phyloP scores from a whole-genome alignment of 768 basidiomycete genomes.

The Boletus reticulatus region DNA sequence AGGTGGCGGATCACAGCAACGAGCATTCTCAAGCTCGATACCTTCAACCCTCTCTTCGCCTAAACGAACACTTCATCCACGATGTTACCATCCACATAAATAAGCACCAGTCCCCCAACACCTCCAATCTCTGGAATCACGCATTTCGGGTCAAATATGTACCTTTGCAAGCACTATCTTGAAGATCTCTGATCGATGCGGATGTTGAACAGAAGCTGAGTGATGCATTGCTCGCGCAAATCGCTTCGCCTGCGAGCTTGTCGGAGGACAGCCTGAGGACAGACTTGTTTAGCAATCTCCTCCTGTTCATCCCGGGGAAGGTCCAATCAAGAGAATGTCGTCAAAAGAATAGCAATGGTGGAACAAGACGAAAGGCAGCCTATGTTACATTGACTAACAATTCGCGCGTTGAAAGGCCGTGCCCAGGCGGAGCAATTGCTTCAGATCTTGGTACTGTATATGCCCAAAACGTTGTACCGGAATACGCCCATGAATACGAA shows the following conservation, averaged over 20 bases:
- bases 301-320: slow-evolving; percentile 98
- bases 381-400: too few species aligned
- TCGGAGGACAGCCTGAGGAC: slow-evolving; percentile 22
- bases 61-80: slow-evolving; percentile 26
- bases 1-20: slow-evolving; percentile 13
- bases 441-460: too few species aligned
- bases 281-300: slow-evolving; percentile 96
- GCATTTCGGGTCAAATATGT: slow-evolving; percentile 98
- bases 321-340: slow-evolving; percentile 67
- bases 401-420: too few species aligned
- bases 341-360: too few species aligned
- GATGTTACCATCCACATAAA: slow-evolving; percentile 73
- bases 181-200: slow-evolving; percentile 99
- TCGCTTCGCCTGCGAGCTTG: slow-evolving; percentile 73
- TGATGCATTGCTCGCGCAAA: slow-evolving; percentile 99
- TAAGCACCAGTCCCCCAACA: slow-evolving; percentile 91
- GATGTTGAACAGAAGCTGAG: slow-evolving; percentile 99
- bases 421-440: too few species aligned
- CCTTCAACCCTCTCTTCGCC: slow-evolving; percentile 23
- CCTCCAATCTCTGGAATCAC: slow-evolving; percentile 97
- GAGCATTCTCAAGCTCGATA: slow-evolving; percentile 22
- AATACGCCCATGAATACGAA: too few species aligned
- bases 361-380: too few species aligned
- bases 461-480: too few species aligned
- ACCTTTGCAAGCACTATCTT: slow-evolving; percentile 97